Evolutionary conservation across 129 eudicot genomes (phyloP), one percentile per base, ranked within the genome.

Genomic region (Flaveria linearis): DNA sequence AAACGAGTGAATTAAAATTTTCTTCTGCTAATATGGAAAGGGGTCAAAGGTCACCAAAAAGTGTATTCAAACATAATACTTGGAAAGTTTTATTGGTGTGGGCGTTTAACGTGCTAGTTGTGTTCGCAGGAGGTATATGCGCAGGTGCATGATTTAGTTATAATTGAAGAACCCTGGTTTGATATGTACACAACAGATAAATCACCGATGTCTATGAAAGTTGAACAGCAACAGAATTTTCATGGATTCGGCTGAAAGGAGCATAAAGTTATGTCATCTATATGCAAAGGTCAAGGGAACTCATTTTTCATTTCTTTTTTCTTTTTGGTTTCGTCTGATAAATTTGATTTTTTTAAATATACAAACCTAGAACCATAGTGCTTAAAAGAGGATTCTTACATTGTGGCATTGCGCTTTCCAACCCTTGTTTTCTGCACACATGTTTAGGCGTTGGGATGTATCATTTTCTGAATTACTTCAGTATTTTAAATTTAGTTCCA

Each of bases 81-180:
- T 69, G 14, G 7, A 3, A 55, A 23, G 36, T 57, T 57, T 57
- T 22, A 16, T 57, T 57, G 45, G 69, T 81, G 25, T 46, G 5
- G 65, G 74, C 56, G 55, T 49, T 63, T 68, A 77, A 74, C 9
- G 36, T 51, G 57, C 9, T 46, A n/a, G 82, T 49, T 77, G 76
- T 56, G 7, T 65, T 4, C 76, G 75, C 98, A 92, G 98, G 96
- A 74, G 94, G 94, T 71, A 73, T 92, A 10, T 92, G 98, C 65
- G 88, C 98, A 75, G 90, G 98, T 47, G 96, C 90, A 73, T 88
- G 79, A 85, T 72, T 56, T 45, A 39, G 71, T 43, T 43, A 7
- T 55, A 63, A 13, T 64, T 79, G 42, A 79, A 81, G 57, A 58
- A 61, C 67, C 42, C 42, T 61, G 41, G 67, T 25, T 61, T 17